These are phyloP conservation scores for Colletotrichum kahawae DNA, from an alignment of 2,329 filamentous ascomycete genomes.

Conservation along the genomic window DNA sequence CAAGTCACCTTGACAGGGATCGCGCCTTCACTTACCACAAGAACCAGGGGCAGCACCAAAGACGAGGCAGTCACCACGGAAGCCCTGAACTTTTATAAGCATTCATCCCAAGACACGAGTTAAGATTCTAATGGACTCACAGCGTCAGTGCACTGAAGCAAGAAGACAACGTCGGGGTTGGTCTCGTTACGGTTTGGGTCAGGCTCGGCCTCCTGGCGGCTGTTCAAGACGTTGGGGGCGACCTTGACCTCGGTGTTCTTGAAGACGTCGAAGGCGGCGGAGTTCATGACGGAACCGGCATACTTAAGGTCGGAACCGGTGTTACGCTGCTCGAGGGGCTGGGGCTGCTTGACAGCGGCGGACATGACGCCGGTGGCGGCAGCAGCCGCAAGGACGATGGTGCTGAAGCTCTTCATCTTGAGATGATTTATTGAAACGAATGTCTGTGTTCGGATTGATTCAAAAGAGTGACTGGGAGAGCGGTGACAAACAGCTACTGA, in stretches of 20 bases:
- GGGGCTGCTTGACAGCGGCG: neutral
- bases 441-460: neutral
- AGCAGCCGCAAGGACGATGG: neutral
- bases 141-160: constrained; percentile 2
- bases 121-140: neutral
- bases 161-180: neutral
- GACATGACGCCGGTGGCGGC: constrained; percentile 8
- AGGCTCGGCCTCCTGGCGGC: constrained; percentile 1
- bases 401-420: constrained; percentile 16
- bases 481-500: neutral
- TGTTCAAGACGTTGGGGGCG: neutral
- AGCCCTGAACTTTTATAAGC: neutral
- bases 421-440: neutral
- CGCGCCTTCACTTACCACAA: neutral
- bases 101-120: neutral
- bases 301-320: neutral
- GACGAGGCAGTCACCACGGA: constrained; percentile 11
- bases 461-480: neutral
- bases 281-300: neutral
- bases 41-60: constrained; percentile 1
- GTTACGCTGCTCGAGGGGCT: neutral
- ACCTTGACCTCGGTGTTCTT: neutral
- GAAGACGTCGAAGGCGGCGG: constrained; percentile 1
- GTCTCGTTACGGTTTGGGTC: constrained; percentile 11
- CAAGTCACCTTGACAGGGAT: neutral